These are phyloP conservation scores for Sphaceloma murrayae DNA, from an alignment of 2,329 filamentous ascomycete genomes.

Conservation along the genomic window DNA sequence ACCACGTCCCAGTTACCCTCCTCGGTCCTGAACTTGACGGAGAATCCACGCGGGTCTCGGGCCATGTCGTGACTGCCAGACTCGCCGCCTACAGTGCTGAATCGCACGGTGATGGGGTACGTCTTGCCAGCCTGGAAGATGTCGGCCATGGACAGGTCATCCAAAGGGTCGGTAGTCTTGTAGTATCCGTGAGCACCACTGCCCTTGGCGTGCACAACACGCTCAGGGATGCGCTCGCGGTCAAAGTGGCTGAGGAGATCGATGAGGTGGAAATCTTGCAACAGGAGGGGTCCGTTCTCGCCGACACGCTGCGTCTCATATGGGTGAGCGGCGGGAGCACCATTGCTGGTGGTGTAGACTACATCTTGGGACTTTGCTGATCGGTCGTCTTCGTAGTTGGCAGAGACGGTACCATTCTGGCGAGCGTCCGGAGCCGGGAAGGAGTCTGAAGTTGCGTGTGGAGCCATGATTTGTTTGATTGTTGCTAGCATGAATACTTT, in stretches of 20 bases:
- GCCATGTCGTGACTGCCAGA: slow-evolving; percentile 62
- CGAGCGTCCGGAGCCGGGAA: slow-evolving; percentile 24
- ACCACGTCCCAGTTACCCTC: slow-evolving; percentile 69
- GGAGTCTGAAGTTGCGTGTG: slow-evolving; percentile 11
- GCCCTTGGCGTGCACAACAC: slow-evolving; percentile 43
- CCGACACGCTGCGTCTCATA: slow-evolving; percentile 49
- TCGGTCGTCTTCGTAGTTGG: slow-evolving; percentile 38
- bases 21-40: slow-evolving; percentile 63
- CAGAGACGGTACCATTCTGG: slow-evolving; percentile 32
- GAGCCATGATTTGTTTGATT: slow-evolving; percentile 1
- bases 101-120: slow-evolving; percentile 57
- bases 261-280: slow-evolving; percentile 44
- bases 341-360: slow-evolving; percentile 49
- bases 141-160: slow-evolving; percentile 39
- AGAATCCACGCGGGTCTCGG: slow-evolving; percentile 63
- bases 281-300: slow-evolving; percentile 49
- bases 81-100: slow-evolving; percentile 68
- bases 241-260: slow-evolving; percentile 44
- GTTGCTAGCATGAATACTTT: not conserved
- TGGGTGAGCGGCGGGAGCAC: slow-evolving; percentile 42
- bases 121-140: slow-evolving; percentile 55
- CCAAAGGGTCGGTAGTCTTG: slow-evolving; percentile 37
- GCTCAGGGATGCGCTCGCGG: slow-evolving; percentile 42
- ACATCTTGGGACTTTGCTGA: slow-evolving; percentile 36
- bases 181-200: slow-evolving; percentile 42